These are phyloP conservation scores for Papiliotrema fonsecae DNA, from an alignment of 1,284 basidiomycete species.

Conservation along the genomic window DNA sequence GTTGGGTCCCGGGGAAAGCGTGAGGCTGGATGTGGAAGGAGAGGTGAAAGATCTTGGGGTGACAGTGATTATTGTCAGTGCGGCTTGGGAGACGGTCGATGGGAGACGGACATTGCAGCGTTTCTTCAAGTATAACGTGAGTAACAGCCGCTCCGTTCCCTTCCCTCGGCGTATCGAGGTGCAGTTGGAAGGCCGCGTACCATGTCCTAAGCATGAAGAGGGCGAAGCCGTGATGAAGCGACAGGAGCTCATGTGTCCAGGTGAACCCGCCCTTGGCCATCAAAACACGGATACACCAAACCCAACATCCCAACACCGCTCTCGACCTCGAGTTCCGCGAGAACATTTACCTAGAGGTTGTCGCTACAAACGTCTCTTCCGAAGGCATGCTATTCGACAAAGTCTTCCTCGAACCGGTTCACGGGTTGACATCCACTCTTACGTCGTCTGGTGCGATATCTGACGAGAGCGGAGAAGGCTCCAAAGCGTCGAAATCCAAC, in stretches of 20 bases:
- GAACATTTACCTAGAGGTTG: slow-evolving; percentile 78
- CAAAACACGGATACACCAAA: slow-evolving; percentile 77
- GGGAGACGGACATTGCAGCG: slow-evolving; percentile 71
- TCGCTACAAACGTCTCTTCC: slow-evolving; percentile 76
- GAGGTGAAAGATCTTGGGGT: slow-evolving; percentile 43
- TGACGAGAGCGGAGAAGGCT: slow-evolving; percentile 17
- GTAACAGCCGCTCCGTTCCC: too few relatives aligned
- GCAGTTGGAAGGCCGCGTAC: too few relatives aligned
- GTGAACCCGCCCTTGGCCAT: slow-evolving; percentile 82
- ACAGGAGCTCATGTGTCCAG: slow-evolving; percentile 46
- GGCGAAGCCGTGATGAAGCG: too few relatives aligned
- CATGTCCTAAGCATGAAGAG: background rate
- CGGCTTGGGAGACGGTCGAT: slow-evolving; percentile 52
- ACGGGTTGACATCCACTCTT: slow-evolving; percentile 54
- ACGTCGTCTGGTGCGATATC: slow-evolving; percentile 9
- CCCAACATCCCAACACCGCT: slow-evolving; percentile 65
- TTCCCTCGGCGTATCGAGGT: too few relatives aligned
- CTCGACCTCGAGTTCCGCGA: slow-evolving; percentile 61
- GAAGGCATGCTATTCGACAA: slow-evolving; percentile 70
- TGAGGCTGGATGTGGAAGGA: slow-evolving; percentile 27
- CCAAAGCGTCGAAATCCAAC: background rate
- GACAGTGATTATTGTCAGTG: slow-evolving; percentile 38
- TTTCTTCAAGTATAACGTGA: slow-evolving; percentile 80
- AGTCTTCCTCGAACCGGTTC: slow-evolving; percentile 66
- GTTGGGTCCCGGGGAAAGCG: slow-evolving; percentile 19